Evolutionary conservation across 768 basidiomycete species (phyloP).

Genomic region (Boletus insuetus): DNA sequence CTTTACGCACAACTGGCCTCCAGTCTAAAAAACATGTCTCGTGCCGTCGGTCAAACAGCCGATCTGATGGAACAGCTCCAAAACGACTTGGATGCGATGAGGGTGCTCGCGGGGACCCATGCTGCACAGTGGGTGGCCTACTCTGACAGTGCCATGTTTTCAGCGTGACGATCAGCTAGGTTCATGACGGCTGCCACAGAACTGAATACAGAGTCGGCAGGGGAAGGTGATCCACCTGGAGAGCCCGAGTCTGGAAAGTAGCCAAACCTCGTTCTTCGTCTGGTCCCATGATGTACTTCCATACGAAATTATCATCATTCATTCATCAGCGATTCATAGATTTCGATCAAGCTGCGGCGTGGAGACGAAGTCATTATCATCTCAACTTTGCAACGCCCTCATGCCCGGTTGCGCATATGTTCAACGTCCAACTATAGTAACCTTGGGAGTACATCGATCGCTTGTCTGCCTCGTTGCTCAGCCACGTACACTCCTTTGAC

Average conservation of each 20-base stretch:
- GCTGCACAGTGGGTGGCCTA: slow-evolving; percentile 66
- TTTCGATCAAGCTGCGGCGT: too few relatives aligned
- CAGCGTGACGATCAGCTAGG: slow-evolving; percentile 26
- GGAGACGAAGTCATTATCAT: too few relatives aligned
- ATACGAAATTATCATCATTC: background rate
- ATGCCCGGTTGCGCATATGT: too few relatives aligned
- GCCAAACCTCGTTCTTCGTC: background rate
- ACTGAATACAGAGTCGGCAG: slow-evolving; percentile 33
- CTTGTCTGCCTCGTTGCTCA: too few relatives aligned
- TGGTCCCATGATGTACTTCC: background rate
- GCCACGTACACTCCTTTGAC: too few relatives aligned
- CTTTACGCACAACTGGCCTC: slow-evolving; percentile 76
- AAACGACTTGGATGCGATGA: slow-evolving; percentile 75
- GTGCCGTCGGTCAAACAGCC: slow-evolving; percentile 68
- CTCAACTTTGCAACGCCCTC: too few relatives aligned
- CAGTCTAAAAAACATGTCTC: slow-evolving; percentile 63
- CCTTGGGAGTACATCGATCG: too few relatives aligned
- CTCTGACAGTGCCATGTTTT: background rate
- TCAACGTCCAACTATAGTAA: too few relatives aligned
- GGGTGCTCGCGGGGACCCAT: slow-evolving; percentile 72
- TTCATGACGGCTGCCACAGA: slow-evolving; percentile 52
- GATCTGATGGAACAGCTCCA: slow-evolving; percentile 76
- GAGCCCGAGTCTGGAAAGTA: slow-evolving; percentile 10
- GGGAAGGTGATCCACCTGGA: slow-evolving; percentile 11
- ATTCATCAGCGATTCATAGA: too few relatives aligned